These are phyloP conservation scores for Biancaea sappan DNA, from an alignment of 306 rosid species.

Conservation along the genomic window DNA sequence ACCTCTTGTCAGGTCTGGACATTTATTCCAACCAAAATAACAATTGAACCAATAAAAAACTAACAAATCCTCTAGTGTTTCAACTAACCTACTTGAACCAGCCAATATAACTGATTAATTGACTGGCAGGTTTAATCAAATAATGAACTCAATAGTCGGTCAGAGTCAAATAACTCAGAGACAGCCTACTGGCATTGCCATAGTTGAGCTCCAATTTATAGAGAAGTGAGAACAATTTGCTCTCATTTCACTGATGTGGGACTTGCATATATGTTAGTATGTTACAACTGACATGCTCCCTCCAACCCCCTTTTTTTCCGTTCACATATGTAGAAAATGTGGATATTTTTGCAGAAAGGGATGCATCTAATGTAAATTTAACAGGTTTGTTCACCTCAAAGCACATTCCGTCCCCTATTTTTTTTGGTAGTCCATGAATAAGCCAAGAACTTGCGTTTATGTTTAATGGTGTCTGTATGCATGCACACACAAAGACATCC, in stretches of 20 bases:
- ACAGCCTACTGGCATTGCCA: neutral
- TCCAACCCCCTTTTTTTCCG: neutral
- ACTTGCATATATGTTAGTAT: too few species aligned
- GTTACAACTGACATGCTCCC: neutral
- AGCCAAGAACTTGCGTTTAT: neutral
- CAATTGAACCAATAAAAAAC: neutral
- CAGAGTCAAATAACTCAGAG: neutral
- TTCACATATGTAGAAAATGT: neutral
- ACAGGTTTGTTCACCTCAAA: neutral
- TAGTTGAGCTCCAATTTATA: neutral
- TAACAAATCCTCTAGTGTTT: neutral
- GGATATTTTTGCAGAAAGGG: neutral
- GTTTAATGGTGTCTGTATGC: too few species aligned
- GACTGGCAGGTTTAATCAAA: neutral
- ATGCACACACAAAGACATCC: too few species aligned
- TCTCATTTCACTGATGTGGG: neutral
- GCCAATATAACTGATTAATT: neutral
- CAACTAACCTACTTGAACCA: neutral
- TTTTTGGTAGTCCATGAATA: neutral
- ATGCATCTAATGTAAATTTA: neutral
- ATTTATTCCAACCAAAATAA: neutral
- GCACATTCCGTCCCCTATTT: neutral
- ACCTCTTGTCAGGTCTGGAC: neutral
- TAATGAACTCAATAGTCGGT: neutral
- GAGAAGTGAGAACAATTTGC: neutral